These are phyloP conservation scores for Rosa lucieae DNA, from an alignment of 306 rosid species.

Conservation along the genomic window DNA sequence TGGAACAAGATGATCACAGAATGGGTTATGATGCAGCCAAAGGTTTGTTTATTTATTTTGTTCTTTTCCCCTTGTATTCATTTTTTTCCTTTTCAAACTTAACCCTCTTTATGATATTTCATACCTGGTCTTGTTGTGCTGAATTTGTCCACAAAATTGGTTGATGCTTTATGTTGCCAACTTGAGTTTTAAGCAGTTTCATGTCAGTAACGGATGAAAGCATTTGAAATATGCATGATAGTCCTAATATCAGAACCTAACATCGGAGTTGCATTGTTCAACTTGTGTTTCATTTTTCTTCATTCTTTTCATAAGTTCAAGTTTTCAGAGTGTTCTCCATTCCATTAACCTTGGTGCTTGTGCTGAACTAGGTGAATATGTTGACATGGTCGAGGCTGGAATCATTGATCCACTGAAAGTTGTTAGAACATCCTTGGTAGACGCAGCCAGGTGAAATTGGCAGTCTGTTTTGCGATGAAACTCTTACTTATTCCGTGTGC, in stretches of 20 bases:
- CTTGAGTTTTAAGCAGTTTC: neutral
- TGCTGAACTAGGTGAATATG: constrained; percentile 65
- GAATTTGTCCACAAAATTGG: neutral
- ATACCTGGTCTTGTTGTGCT: neutral
- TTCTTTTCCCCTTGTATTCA: neutral
- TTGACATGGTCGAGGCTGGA: constrained; percentile 87
- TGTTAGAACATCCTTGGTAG: constrained; percentile 81
- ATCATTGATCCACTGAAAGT: constrained; percentile 93
- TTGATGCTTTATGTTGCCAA: neutral
- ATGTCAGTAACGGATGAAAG: neutral
- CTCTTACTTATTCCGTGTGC: neutral
- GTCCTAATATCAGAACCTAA: neutral
- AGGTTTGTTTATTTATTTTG: constrained; percentile 45
- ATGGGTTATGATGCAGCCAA: constrained; percentile 78
- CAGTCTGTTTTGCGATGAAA: neutral
- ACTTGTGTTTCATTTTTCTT: neutral
- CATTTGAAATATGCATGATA: neutral
- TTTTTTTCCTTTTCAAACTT: neutral
- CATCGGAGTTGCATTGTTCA: neutral
- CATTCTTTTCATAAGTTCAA: neutral
- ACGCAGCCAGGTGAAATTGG: constrained; percentile 81
- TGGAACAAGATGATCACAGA: constrained; percentile 73
- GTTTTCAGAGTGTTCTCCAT: neutral
- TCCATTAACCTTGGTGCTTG: constrained; percentile 18
- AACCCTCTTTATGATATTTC: neutral